A percentile compares a stretch with the other conserved stretches of the same genome.
phyloP scores from a whole-genome alignment of 2,329 filamentous ascomycete species.

The Fusarium sp. region DNA sequence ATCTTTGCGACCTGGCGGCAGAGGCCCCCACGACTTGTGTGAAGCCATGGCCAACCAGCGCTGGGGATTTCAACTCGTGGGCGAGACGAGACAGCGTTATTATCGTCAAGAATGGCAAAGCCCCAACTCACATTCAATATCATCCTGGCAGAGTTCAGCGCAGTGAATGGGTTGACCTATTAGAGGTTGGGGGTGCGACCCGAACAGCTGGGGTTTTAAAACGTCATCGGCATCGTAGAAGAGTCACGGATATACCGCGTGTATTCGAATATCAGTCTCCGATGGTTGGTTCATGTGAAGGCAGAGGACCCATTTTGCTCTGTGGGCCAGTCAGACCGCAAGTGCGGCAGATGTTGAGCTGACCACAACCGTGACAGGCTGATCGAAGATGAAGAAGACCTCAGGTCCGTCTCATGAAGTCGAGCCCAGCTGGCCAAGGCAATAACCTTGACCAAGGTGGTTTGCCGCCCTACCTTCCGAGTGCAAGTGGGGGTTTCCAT shows the following conservation, averaged over 20 bases:
- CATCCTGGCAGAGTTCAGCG: neutral
- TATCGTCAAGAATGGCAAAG: neutral
- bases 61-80: constrained; percentile 1
- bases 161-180: neutral
- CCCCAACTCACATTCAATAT: neutral
- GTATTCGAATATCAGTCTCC: neutral
- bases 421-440: neutral
- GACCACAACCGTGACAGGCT: neutral
- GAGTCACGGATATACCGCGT: neutral
- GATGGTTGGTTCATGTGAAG: constrained; percentile 1
- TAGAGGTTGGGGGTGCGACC: neutral
- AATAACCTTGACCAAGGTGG: neutral
- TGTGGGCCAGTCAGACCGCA: constrained; percentile 1
- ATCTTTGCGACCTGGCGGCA: constrained; percentile 2
- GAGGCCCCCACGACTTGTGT: constrained; percentile 8
- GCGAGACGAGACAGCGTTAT: neutral
- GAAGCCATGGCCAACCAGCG: constrained; percentile 24
- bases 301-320: neutral
- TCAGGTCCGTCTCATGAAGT: neutral
- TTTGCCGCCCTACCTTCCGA: constrained; percentile 4
- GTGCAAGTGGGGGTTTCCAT: neutral
- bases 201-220: neutral
- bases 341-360: constrained; percentile 7
- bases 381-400: neutral
- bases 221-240: constrained; percentile 10